phyloP scores from a whole-genome alignment of 2,329 filamentous ascomycete genomes.

The Colletotrichum agaves region DNA sequence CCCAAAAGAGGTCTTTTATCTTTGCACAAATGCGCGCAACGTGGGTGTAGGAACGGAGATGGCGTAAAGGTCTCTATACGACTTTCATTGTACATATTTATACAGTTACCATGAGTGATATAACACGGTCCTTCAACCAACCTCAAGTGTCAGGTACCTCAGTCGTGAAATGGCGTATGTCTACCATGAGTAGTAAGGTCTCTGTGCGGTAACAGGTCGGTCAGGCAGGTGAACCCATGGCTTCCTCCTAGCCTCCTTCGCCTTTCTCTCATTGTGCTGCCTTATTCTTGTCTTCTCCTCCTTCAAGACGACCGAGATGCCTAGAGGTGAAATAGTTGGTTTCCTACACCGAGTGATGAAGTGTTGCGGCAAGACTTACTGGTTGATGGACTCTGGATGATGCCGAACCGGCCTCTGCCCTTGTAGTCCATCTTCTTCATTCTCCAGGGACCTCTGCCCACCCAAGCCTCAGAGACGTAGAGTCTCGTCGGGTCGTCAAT shows the following conservation, averaged over 20 bases:
- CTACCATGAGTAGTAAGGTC: conserved; percentile 94
- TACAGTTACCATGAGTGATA: conserved; percentile 26
- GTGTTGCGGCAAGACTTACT: conserved; percentile 63
- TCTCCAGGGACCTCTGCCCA: conserved; percentile 77
- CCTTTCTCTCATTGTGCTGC: conserved; percentile 79
- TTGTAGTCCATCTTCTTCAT: conserved; percentile 72
- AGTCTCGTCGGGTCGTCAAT: conserved; percentile 82
- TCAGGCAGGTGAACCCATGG: conserved; percentile 92
- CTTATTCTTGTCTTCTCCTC: conserved; percentile 92
- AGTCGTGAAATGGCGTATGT: conserved; percentile 5
- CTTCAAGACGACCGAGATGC: conserved; percentile 84
- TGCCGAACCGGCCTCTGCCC: conserved; percentile 77
- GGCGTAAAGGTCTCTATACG: conserved; percentile 21
- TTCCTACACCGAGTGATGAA: background rate
- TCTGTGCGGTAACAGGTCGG: conserved; percentile 83
- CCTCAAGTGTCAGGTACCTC: background rate
- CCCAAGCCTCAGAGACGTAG: conserved; percentile 94
- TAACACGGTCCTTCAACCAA: conserved; percentile 1
- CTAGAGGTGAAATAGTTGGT: conserved; percentile 52
- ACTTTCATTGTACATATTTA: conserved; percentile 36
- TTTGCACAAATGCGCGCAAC: background rate
- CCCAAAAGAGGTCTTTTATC: background rate
- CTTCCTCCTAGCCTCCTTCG: conserved; percentile 78
- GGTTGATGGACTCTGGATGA: conserved; percentile 77
- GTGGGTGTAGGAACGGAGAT: background rate